Evolutionary conservation across 2,329 filamentous ascomycete genomes (phyloP).

Genomic region (Trichoderma endophyticum): DNA sequence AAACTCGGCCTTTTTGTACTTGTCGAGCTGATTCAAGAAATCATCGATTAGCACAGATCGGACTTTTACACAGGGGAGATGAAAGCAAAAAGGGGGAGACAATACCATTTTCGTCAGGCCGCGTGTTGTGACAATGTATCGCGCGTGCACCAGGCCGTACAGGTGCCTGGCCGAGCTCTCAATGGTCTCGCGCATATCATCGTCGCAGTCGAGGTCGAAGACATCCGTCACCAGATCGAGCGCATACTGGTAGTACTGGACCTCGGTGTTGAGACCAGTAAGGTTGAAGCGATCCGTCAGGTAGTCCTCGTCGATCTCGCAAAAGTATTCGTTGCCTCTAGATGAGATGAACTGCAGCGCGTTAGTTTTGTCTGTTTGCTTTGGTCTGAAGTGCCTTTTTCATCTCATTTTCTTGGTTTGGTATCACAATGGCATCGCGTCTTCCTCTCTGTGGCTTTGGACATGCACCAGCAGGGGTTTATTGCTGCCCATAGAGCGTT

Average conservation of each 20-base stretch:
- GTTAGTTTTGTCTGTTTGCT: not conserved
- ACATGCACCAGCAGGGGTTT: not conserved
- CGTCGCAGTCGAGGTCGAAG: slow-evolving; percentile 97
- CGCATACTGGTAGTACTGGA: slow-evolving; percentile 98
- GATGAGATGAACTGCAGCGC: slow-evolving; percentile 87
- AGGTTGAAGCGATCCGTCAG: slow-evolving; percentile 97
- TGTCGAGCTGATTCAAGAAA: slow-evolving; percentile 68
- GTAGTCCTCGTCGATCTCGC: slow-evolving; percentile 99
- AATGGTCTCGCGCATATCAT: slow-evolving; percentile 96
- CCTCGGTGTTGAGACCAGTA: slow-evolving; percentile 93
- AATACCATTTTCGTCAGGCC: slow-evolving; percentile 92
- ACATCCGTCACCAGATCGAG: slow-evolving; percentile 96
- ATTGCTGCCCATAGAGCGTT: not conserved
- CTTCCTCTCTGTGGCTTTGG: not conserved
- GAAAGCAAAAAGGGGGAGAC: not conserved
- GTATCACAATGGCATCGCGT: not conserved
- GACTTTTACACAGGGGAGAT: no score
- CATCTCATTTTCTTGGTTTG: not conserved
- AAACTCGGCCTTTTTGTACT: slow-evolving; percentile 98
- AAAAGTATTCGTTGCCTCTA: slow-evolving; percentile 97
- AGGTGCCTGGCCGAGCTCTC: slow-evolving; percentile 95
- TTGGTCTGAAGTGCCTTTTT: not conserved
- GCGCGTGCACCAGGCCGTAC: slow-evolving; percentile 91
- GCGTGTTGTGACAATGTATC: slow-evolving; percentile 94
- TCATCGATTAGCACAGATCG: not conserved